Evolutionary conservation across 805 yeast genomes (phyloP).

Genomic region (Candida arabinofermentans): DNA sequence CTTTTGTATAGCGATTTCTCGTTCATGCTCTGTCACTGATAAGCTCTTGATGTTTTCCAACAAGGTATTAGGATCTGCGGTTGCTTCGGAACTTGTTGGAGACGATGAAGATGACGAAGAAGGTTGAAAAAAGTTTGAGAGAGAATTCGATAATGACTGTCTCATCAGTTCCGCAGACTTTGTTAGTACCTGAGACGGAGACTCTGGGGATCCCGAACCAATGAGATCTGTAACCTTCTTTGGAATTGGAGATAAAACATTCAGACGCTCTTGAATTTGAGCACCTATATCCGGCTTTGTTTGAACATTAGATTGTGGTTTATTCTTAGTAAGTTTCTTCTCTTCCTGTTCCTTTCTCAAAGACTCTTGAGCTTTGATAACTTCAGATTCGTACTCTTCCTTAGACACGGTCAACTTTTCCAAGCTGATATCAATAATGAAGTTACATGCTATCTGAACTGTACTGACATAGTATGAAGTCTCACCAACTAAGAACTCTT

Average conservation of each 20-base stretch:
- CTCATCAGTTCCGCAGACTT: constrained; percentile 35
- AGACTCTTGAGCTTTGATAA: constrained; percentile 38
- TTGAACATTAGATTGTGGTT: too few species aligned
- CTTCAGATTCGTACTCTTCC: constrained; percentile 54
- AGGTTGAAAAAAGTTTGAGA: constrained; percentile 19
- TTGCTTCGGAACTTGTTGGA: constrained; percentile 5
- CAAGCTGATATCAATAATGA: constrained; percentile 57
- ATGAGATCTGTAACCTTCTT: constrained; percentile 23
- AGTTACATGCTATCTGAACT: constrained; percentile 83
- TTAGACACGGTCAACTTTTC: constrained; percentile 58
- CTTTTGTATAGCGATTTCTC: constrained; percentile 33
- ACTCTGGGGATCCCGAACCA: constrained; percentile 20
- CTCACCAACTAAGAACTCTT: constrained; percentile 78
- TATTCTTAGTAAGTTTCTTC: constrained; percentile 5
- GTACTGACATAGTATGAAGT: constrained; percentile 88
- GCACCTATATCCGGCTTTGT: constrained; percentile 3
- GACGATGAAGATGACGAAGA: constrained; percentile 14
- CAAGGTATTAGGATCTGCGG: constrained; percentile 10
- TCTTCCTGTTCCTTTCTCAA: constrained; percentile 28
- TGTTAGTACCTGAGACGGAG: constrained; percentile 33
- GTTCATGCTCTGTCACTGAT: constrained; percentile 30
- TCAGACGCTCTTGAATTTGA: constrained; percentile 1
- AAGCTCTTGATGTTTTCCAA: constrained; percentile 23
- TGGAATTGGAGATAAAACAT: constrained; percentile 24
- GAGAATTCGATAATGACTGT: constrained; percentile 29